Evolutionary conservation across 75 land plant species (phyloP).

Genomic region (Selaginella tamariscina): DNA sequence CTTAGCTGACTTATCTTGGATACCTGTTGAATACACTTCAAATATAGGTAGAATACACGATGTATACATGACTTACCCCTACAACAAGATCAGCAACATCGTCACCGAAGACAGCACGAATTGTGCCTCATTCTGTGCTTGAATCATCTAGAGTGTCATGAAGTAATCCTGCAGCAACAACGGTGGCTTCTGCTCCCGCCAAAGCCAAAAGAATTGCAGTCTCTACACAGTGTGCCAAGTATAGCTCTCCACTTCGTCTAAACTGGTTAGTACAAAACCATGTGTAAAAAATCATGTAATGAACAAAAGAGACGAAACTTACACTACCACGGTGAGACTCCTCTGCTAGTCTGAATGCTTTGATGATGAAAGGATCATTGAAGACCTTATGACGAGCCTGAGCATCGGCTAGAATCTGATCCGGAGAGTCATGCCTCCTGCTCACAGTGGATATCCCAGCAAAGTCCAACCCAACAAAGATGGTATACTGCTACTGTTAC

Average conservation of each 20-base stretch:
- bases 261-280: too few species aligned
- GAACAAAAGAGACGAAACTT: constrained; percentile 16
- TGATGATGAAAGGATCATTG: constrained; percentile 50
- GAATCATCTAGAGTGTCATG: constrained; percentile 93
- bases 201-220: constrained; percentile 64
- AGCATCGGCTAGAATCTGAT: constrained; percentile 49
- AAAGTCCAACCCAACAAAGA: neutral
- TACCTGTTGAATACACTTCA: constrained; percentile 46
- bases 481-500: neutral
- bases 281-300: too few species aligned
- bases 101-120: constrained; percentile 51
- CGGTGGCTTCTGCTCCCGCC: constrained; percentile 67
- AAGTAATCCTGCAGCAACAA: constrained; percentile 90
- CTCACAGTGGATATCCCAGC: neutral
- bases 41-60: too few species aligned
- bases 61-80: constrained; percentile 64
- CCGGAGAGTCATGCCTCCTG: too few species aligned
- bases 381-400: constrained; percentile 64
- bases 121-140: constrained; percentile 35
- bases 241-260: constrained; percentile 83
- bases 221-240: constrained; percentile 83
- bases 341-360: constrained; percentile 78
- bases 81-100: constrained; percentile 73
- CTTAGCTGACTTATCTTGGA: constrained; percentile 85
- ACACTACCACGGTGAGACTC: constrained; percentile 90